A percentile compares a stretch with the other conserved stretches of the same genome.
Evolutionary conservation across 331 rosid species (phyloP).

Genomic region (Erythrophleum ivorense): DNA sequence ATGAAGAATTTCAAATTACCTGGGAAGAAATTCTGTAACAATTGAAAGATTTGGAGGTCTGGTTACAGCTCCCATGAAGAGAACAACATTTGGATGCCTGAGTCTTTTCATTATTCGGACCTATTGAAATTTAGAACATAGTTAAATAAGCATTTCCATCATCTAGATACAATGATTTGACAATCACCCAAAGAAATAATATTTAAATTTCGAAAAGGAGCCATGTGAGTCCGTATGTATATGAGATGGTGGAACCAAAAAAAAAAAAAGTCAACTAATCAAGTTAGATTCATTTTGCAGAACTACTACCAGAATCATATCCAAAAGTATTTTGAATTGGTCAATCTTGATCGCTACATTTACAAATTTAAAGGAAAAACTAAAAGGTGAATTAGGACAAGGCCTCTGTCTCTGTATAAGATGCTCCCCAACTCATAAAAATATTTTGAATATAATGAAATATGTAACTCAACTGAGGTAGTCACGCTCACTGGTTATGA

Average conservation of each 20-base stretch:
- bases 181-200: conserved; percentile 4
- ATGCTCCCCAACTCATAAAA: not conserved
- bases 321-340: conserved; percentile 7
- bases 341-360: conserved; percentile 22
- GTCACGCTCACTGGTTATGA: not conserved
- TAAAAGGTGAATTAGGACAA: not conserved
- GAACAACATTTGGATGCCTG: conserved; percentile 99
- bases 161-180: conserved; percentile 26
- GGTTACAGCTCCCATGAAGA: conserved; percentile 98
- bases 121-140: conserved; percentile 58
- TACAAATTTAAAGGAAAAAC: conserved; percentile 8
- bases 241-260: conserved; percentile 7
- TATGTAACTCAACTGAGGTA: not conserved
- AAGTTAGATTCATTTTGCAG: conserved; percentile 7
- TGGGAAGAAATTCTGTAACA: conserved; percentile 96
- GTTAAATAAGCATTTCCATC: conserved; percentile 40
- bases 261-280: not conserved
- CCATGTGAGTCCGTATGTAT: not conserved
- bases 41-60: conserved; percentile 96
- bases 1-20: conserved; percentile 59
- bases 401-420: not conserved
- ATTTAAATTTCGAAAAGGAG: not conserved
- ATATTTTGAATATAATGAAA: conserved; percentile 5
- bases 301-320: conserved; percentile 11
- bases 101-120: conserved; percentile 88